A percentile compares a stretch with the other conserved stretches of the same genome.
These are phyloP conservation scores for Piper longum DNA, from an alignment of 164 flowering plant species.

Conservation along the genomic window DNA sequence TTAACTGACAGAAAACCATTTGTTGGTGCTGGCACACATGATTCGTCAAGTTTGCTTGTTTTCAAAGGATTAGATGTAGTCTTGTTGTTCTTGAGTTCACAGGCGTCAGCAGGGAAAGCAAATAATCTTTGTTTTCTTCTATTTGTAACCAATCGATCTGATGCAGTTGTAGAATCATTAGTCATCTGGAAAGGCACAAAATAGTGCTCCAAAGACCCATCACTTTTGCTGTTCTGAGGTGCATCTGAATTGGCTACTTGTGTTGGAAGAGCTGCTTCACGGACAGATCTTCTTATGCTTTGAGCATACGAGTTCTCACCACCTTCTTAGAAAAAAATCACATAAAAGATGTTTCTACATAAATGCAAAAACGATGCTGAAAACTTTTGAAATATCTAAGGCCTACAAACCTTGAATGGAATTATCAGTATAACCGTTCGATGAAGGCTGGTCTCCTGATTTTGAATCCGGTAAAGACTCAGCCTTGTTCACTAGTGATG, in stretches of 20 bases:
- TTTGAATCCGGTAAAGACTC: conserved; percentile 47
- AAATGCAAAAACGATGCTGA: neutral
- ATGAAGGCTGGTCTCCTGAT: conserved; percentile 26
- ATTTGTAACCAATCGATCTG: conserved; percentile 24
- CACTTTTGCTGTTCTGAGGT: conserved; percentile 49
- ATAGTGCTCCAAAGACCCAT: conserved; percentile 65
- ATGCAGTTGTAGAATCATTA: conserved; percentile 30
- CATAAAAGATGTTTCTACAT: neutral
- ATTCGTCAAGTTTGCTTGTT: conserved; percentile 26
- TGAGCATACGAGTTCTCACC: conserved; percentile 45
- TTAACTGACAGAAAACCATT: conserved; percentile 51
- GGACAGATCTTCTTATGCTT: conserved; percentile 70
- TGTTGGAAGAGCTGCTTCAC: conserved; percentile 74
- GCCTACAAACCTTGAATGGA: conserved; percentile 43
- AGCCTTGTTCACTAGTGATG: conserved; percentile 33
- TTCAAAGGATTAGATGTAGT: conserved; percentile 9
- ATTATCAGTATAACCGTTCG: conserved; percentile 33
- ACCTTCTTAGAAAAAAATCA: conserved; percentile 18
- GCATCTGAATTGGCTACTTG: conserved; percentile 38
- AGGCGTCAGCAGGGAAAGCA: conserved; percentile 28
- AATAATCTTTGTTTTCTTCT: conserved; percentile 38
- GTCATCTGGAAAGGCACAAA: conserved; percentile 59
- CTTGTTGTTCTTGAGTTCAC: conserved; percentile 7
- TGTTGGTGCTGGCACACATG: conserved; percentile 22
- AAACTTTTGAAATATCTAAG: neutral